Percentiles rank a stretch among this genome's conserved stretches.
These are phyloP conservation scores for Neonectria faginata DNA, from an alignment of 2,329 filamentous ascomycete species.

Conservation along the genomic window DNA sequence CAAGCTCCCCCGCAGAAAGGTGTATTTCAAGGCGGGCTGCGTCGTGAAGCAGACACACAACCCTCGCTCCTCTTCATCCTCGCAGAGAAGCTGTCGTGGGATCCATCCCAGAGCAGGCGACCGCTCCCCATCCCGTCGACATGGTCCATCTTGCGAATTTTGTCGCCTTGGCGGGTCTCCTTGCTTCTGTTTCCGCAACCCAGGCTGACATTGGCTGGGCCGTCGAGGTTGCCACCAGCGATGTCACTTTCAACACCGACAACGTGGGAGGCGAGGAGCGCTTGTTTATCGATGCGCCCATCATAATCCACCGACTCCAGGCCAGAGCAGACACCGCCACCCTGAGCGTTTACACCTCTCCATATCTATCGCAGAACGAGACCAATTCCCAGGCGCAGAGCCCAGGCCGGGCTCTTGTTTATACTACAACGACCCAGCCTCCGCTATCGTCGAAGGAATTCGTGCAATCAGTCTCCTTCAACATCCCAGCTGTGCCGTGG, in stretches of 20 bases:
- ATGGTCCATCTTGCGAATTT: neutral
- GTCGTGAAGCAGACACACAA: neutral
- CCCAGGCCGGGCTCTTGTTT: neutral
- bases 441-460: neutral
- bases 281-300: neutral
- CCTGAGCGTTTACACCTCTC: neutral
- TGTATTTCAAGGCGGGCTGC: neutral
- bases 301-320: neutral
- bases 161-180: neutral
- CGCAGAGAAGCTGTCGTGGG: neutral
- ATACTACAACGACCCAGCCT: neutral
- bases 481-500: neutral
- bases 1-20: neutral
- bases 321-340: neutral
- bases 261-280: neutral
- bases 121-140: neutral
- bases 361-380: neutral
- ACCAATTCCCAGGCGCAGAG: neutral
- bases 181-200: neutral
- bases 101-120: neutral
- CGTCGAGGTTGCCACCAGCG: neutral
- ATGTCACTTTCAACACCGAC: conserved; percentile 4
- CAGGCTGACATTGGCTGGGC: conserved; percentile 6
- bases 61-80: neutral
- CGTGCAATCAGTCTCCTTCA: neutral